phyloP scores from a whole-genome alignment of 139 green algal genomes.

The Zygnema circumcarinatum region DNA sequence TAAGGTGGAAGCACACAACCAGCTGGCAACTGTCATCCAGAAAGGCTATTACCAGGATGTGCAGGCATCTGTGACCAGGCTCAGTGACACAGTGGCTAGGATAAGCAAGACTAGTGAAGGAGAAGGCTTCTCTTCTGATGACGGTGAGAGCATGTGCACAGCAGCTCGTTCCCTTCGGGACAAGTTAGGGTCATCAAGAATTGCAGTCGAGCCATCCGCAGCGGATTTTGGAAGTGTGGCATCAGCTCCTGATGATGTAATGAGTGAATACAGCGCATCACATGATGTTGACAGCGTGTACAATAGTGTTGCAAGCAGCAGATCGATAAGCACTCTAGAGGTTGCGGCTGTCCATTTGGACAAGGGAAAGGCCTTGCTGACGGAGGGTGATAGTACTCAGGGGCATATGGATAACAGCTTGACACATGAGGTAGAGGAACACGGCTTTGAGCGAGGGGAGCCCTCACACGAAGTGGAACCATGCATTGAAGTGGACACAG shows the following conservation, averaged over 20 bases:
- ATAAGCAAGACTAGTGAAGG: background rate
- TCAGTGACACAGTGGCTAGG: background rate
- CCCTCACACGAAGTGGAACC: background rate
- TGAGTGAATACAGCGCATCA: background rate
- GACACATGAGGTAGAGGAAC: no score
- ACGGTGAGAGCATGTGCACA: background rate
- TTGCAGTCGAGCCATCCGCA: background rate
- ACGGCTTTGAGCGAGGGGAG: background rate
- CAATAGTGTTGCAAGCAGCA: background rate
- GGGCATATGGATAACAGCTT: background rate
- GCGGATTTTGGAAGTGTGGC: background rate
- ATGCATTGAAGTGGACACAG: background rate
- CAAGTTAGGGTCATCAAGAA: background rate
- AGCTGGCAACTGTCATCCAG: background rate
- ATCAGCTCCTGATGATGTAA: background rate
- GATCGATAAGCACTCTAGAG: background rate
- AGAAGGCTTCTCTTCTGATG: background rate
- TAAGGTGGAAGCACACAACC: background rate
- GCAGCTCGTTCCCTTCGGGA: background rate
- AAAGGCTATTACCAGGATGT: background rate
- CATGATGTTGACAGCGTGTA: background rate
- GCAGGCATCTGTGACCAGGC: background rate
- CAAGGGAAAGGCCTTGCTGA: background rate
- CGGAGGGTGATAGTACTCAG: background rate
- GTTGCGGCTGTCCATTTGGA: background rate